phyloP scores from a whole-genome alignment of 371 early-diverging fungal species.

The Paramicrosporidium saccamoebae region DNA sequence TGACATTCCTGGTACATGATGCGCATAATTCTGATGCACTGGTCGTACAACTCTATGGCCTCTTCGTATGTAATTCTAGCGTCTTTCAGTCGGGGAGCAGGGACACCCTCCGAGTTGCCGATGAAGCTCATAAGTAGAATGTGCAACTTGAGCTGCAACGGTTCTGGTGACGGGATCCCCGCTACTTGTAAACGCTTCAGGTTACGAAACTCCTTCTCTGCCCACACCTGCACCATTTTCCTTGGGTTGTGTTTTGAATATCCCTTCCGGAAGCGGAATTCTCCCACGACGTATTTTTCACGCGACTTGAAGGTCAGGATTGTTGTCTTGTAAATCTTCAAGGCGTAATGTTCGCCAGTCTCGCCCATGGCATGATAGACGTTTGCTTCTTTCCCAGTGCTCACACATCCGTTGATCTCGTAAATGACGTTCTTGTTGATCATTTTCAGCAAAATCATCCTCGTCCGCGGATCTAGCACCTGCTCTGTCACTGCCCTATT shows the following conservation, averaged over 20 bases:
- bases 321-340: constrained; percentile 98
- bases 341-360: constrained; percentile 44
- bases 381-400: constrained; percentile 96
- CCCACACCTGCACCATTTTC: constrained; percentile 98
- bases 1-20: constrained; percentile 77
- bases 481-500: constrained; percentile 92
- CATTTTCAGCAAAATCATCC: constrained; percentile 83
- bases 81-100: constrained; percentile 80
- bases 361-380: constrained; percentile 83
- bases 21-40: constrained; percentile 59
- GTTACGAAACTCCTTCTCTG: constrained; percentile 98
- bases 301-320: constrained; percentile 93
- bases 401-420: constrained; percentile 85
- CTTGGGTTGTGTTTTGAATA: constrained; percentile 83
- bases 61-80: constrained; percentile 30
- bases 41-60: constrained; percentile 44
- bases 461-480: constrained; percentile 88
- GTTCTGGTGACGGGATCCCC: constrained; percentile 82
- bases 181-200: constrained; percentile 59
- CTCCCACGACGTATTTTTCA: constrained; percentile 89
- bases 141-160: constrained; percentile 71
- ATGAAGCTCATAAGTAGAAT: constrained; percentile 91
- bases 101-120: constrained; percentile 70
- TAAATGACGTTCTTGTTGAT: constrained; percentile 54
- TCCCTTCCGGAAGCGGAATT: constrained; percentile 84